Base-by-base conservation (phyloP, 2,329 filamentous ascomycete genomes). In the Fusarium caatingaense region DNA sequence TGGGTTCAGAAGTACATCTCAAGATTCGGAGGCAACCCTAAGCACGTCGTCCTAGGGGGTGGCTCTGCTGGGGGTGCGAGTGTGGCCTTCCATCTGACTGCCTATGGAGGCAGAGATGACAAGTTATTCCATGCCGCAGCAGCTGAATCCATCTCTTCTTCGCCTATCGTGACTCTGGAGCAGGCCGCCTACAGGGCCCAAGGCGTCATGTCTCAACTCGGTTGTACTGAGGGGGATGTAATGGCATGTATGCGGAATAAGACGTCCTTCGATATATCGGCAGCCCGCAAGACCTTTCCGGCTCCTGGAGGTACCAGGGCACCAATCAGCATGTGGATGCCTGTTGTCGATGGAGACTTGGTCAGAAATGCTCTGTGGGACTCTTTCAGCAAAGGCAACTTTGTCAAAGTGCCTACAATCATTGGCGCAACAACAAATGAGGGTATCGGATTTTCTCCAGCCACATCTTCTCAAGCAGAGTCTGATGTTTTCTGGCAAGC, bases 1-100 rank as follows among this genome's bases (percentile, higher is more conserved):
- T 94, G 91, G 92, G 86, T 93, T 2, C 85, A 92, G 68, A 81
- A 86, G 27, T 81, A 93, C 77, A 92, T 93, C 49, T 64, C 75
- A 6, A 76, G 87, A 76, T 94, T 94, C 71, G 91, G 91, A 9
- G 91, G 91, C 34, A 81, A 93, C 69, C 89, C 90, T 1, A 74
- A 83, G 1, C 90, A 91, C 67, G 89, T 93, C 10, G 87, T 90
- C 2, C 79, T 93, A 1, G 90, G 88, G 16, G 92, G 92, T 15
- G 87, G 85, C 66, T 91, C 88, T 55, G 90, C 91, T 2, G 91
- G 92, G 3, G 91, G 84, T 6, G 87, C 83, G 1, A 89, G 88
- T 8, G 83, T 93, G 20, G 85, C 83, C 27, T 82, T 92, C 37
- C 88, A 92, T 21, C 82, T 93, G 45, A 86, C 82, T 3, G 85